phyloP scores from a whole-genome alignment of 306 rosid genomes.

The Citrullus colocynthis region DNA sequence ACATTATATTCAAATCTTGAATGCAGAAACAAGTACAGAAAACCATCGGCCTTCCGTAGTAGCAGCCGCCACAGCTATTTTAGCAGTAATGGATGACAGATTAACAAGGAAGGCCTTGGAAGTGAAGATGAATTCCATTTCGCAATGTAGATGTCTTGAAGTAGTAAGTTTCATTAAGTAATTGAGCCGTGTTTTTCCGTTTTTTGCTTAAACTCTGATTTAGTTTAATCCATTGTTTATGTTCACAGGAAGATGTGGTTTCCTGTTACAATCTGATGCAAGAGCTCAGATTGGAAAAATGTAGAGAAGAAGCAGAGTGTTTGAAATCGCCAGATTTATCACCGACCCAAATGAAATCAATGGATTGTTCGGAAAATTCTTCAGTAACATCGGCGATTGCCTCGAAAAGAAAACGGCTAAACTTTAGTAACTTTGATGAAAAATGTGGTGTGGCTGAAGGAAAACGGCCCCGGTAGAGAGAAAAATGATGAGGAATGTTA shows the following conservation, averaged over 20 bases:
- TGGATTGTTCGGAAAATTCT: slow-evolving; percentile 23
- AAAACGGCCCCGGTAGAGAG: slow-evolving; percentile 25
- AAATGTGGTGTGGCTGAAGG: slow-evolving; percentile 13
- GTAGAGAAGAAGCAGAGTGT: slow-evolving; percentile 11
- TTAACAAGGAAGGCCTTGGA: slow-evolving; percentile 37
- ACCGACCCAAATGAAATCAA: slow-evolving; percentile 13
- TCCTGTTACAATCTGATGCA: slow-evolving; percentile 39
- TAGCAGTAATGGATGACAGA: slow-evolving; percentile 40
- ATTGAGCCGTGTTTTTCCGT: background rate
- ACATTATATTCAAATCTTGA: background rate
- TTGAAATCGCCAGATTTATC: slow-evolving; percentile 23
- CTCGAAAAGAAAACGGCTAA: slow-evolving; percentile 44
- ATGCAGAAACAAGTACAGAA: slow-evolving; percentile 48
- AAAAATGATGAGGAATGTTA: slow-evolving; percentile 4
- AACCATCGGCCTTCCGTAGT: slow-evolving; percentile 56
- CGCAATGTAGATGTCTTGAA: slow-evolving; percentile 25
- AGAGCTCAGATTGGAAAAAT: slow-evolving; percentile 26
- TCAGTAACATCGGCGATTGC: slow-evolving; percentile 22
- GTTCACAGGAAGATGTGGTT: slow-evolving; percentile 42
- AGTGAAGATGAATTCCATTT: slow-evolving; percentile 41
- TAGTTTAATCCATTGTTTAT: background rate
- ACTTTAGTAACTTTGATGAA: slow-evolving; percentile 26
- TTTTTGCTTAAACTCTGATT: background rate
- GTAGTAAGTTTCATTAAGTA: slow-evolving; percentile 30
- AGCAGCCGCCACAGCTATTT: slow-evolving; percentile 69